Evolutionary conservation across 2,329 filamentous ascomycete species (phyloP).

Genomic region (Penicillium verrucosum): DNA sequence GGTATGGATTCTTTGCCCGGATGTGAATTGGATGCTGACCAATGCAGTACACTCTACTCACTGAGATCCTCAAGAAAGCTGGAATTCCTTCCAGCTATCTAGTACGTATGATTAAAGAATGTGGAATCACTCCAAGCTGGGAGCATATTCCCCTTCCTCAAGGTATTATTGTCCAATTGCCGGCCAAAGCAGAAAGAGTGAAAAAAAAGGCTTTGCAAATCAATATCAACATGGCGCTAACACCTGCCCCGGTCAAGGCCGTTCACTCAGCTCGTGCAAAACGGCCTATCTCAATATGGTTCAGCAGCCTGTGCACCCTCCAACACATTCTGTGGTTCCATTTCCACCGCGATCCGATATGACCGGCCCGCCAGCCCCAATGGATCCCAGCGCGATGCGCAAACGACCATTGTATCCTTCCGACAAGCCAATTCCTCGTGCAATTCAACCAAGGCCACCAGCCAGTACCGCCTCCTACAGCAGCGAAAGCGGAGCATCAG

Average conservation of each 20-base stretch:
- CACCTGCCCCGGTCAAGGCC: slow-evolving; percentile 28
- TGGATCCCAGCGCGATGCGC: slow-evolving; percentile 27
- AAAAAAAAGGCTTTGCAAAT: background rate
- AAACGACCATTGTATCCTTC: slow-evolving; percentile 33
- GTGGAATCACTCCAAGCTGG: slow-evolving; percentile 38
- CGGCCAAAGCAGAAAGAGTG: background rate
- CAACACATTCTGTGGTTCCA: slow-evolving; percentile 14
- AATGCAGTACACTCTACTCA: slow-evolving; percentile 41
- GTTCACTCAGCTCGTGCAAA: slow-evolving; percentile 40
- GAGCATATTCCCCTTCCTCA: slow-evolving; percentile 42
- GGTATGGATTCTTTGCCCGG: slow-evolving; percentile 29
- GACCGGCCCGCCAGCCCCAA: slow-evolving; percentile 18
- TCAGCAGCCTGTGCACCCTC: slow-evolving; percentile 24
- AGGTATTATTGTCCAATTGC: slow-evolving; percentile 32
- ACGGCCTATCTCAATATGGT: slow-evolving; percentile 36
- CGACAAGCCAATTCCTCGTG: slow-evolving; percentile 35
- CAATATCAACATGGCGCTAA: slow-evolving; percentile 4
- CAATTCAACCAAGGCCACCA: slow-evolving; percentile 42
- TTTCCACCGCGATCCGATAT: slow-evolving; percentile 26
- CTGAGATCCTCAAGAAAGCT: slow-evolving; percentile 43
- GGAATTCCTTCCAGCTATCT: slow-evolving; percentile 37
- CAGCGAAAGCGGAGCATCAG: slow-evolving; percentile 34
- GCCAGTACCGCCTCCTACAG: slow-evolving; percentile 33
- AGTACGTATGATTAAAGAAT: slow-evolving; percentile 39
- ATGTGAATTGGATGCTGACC: slow-evolving; percentile 9